Base-by-base conservation (phyloP, 1,284 basidiomycete species). In the Cryptococcus floricola region DNA sequence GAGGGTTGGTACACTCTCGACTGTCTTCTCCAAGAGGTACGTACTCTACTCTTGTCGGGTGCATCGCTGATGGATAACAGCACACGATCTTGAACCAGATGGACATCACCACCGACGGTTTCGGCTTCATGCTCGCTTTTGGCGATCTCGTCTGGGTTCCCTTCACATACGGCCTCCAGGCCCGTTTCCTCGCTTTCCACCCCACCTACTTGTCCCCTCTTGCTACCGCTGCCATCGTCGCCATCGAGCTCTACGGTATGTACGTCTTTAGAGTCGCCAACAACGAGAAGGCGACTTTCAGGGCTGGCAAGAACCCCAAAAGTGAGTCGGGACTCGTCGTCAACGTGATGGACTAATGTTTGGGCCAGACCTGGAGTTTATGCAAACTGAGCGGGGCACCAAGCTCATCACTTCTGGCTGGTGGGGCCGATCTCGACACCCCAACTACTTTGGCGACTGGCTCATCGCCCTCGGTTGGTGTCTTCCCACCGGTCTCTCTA, bases 21-120 rank as follows among this genome's bases (percentile, higher is more conserved):
- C 74, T 86, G 81, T 4, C 78, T 94, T 38, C 94, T 88, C 78
- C 91, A 93, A 70, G 94, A 97, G 82, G 91, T 89, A 63, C 59
- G 78, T 69, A 31, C 38, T 34, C 14, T 9, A 9, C 38, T 10
- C 28, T 43, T 38, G 4, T 28, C 50, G 7, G 16, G 8, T 16
- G 27, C 48, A 25, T 49, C 53, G 39, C 53, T 54, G n/a, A 50
- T 19, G 18, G 25, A 7, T 23, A 10, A 16, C 60, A 82, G 80
- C 63, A 79, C 19, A 87, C 89, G 10, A 85, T 98, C 68, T 83
- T 98, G 60, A 94, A 90, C 9, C 93, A 90, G 18, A 98, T 98
- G 92, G 95, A 98, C 74, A 96, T 98, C 71, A 95, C 88, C 8
- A 91, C 91, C 28, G 96, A 99, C 67, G 95, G 95, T 5, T 98